Evolutionary conservation across 176 grass and related monocot species (phyloP).

Genomic region (Lolium rigidum): DNA sequence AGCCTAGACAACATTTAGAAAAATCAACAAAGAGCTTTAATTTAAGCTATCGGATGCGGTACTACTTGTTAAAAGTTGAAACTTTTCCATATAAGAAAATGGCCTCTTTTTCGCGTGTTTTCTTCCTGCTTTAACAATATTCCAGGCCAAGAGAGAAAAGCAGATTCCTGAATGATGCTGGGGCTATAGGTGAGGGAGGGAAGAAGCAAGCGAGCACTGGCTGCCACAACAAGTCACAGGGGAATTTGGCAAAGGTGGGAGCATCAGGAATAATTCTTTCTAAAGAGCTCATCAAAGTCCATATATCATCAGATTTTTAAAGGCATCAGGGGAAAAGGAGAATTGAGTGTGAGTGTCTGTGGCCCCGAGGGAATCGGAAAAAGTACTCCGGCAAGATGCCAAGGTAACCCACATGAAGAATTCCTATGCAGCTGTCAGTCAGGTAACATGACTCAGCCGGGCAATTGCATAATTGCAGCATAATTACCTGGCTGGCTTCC

Average conservation of each 20-base stretch:
- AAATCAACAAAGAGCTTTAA: slow-evolving; percentile 48
- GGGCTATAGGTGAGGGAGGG: slow-evolving; percentile 11
- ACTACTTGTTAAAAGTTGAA: slow-evolving; percentile 37
- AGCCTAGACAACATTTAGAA: slow-evolving; percentile 43
- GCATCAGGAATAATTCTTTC: slow-evolving; percentile 56
- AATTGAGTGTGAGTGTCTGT: slow-evolving; percentile 40
- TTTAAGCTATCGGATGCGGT: slow-evolving; percentile 49
- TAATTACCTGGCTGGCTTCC: slow-evolving; percentile 48
- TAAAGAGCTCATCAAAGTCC: slow-evolving; percentile 67
- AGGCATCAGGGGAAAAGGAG: slow-evolving; percentile 41
- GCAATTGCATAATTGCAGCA: slow-evolving; percentile 52
- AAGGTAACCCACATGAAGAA: slow-evolving; percentile 47
- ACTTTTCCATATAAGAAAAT: slow-evolving; percentile 31
- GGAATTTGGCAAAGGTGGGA: slow-evolving; percentile 51
- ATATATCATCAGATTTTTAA: slow-evolving; percentile 50
- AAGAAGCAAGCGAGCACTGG: slow-evolving; percentile 29
- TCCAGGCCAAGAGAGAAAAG: slow-evolving; percentile 38
- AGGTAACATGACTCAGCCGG: slow-evolving; percentile 39
- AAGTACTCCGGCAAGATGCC: slow-evolving; percentile 48
- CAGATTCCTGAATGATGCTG: slow-evolving; percentile 66
- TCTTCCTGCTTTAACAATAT: slow-evolving; percentile 55
- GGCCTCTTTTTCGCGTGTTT: slow-evolving; percentile 48
- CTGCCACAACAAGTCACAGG: slow-evolving; percentile 49
- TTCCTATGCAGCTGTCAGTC: slow-evolving; percentile 44
- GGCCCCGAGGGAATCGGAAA: slow-evolving; percentile 54